Conservation (phyloP, 2,329 filamentous ascomycete species). For the Fusarium sp. region DNA sequence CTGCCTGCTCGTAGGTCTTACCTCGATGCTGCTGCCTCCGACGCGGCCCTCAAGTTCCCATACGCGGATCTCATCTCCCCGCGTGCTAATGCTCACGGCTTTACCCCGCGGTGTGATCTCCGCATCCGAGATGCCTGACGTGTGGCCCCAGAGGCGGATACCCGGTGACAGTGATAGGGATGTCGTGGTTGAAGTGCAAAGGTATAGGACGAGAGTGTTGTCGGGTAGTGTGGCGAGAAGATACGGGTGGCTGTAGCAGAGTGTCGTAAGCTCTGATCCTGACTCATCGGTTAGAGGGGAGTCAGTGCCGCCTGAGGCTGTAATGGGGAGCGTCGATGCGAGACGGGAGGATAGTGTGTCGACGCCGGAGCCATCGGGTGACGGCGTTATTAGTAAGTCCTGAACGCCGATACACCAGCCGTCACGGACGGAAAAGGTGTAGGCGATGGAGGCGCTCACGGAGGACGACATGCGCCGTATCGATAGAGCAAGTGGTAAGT, state of each 20-base stretch:
- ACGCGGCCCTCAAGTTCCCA: conserved; percentile 88
- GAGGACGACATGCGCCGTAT: conserved; percentile 74
- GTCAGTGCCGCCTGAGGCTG: conserved; percentile 35
- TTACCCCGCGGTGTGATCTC: conserved; percentile 88
- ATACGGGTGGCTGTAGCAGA: conserved; percentile 85
- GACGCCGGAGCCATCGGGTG: conserved; percentile 40
- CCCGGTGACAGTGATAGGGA: conserved; percentile 77
- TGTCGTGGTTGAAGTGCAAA: conserved; percentile 79
- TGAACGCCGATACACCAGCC: conserved; percentile 95
- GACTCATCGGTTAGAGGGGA: conserved; percentile 14
- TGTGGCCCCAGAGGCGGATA: conserved; percentile 89
- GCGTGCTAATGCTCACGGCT: conserved; percentile 86
- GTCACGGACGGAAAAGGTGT: conserved; percentile 80
- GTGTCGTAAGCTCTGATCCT: conserved; percentile 60
- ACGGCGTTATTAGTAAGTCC: conserved; percentile 75
- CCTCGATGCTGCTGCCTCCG: conserved; percentile 65
- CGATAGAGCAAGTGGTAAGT: conserved; percentile 83
- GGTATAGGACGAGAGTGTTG: conserved; percentile 86
- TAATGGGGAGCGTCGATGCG: conserved; percentile 53
- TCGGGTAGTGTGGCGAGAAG: conserved; percentile 86
- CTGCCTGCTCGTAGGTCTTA: conserved; percentile 56
- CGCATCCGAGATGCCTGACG: conserved; percentile 86
- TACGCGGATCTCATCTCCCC: conserved; percentile 83
- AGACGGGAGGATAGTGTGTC: conserved; percentile 54
- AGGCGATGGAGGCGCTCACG: conserved; percentile 86